Evolutionary conservation across 2,329 filamentous ascomycete genomes (phyloP), one percentile per base, ranked within the genome.

Genomic region (Colletotrichum magnum): DNA sequence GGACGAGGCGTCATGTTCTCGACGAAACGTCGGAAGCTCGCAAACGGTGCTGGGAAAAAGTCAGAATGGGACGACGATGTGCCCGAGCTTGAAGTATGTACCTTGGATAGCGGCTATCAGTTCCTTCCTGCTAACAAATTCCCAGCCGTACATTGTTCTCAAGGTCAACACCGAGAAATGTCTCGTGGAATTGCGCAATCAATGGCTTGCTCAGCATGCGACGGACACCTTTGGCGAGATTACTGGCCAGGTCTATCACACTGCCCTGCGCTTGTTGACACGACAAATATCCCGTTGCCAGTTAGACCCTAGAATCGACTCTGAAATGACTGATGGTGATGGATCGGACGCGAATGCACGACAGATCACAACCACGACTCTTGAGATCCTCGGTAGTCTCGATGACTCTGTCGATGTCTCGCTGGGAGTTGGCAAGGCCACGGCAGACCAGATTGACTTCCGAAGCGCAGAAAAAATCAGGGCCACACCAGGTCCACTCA

Each of bases 121-220:
- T 24, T n/a, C 16, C 15, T 53, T 69, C 56, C 72, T 48, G 58
- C 77, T 82, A 73, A 80, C 74, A 21, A 59, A 51, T 50, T 21
- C 65, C 2, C 76, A 97, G 91, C 87, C 89, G 58, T 88, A 92
- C 67, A 84, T 94, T 72, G 86, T 95, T 43, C 84, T 98, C 57
- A 89, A 92, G 32, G 85, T 98, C 63, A 98, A 97, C 77, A 92
- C 94, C 75, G 92, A 95, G 64, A 97, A 95, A 79, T 93, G 94
- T 68, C 85, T 92, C 6, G 93, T 98, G 10, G 90, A 93, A 58
- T 85, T 97, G 71, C 93, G 95, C 65, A 97, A 94, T 74, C 88
- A 91, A 72, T 89, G 90, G 21, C 89, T 98, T 3, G 89, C 92
- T 60, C 86, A 90, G n/a, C 88, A 94, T 65, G 94, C 90, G 1